Evolutionary conservation across 805 yeast genomes (phyloP), one percentile per base, ranked within the genome.

Genomic region (Cyberlindnera veronae): DNA sequence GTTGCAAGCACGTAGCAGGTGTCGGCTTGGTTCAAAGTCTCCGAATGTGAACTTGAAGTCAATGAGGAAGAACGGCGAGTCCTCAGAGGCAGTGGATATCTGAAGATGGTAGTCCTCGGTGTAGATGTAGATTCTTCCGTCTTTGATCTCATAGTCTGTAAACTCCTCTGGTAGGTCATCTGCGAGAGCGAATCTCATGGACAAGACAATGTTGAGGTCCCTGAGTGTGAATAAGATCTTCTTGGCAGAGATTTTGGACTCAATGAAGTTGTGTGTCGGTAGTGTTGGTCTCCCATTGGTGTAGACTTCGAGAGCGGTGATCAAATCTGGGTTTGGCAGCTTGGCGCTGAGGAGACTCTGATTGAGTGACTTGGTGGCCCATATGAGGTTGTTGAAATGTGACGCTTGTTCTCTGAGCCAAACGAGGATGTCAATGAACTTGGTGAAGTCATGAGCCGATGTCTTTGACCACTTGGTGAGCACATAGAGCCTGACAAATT

Each of bases 241-340:
- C 24, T 84, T 68, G 4, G 79, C 67, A 5, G 91, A 66, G 5
- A 68, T 68, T 11, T 66, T 45, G n/a, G 47, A 62, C 13, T 74
- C 69, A 5, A 81, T 62, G 46, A 78, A 76, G 48, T 73, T 74
- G 56, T 83, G 79, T 0, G 83, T 69, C 3, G 88, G 81, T 29
- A 85, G 68, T 28, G 76, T 79, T 1, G 97, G 96, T 46, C 83
- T 68, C 4, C 95, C 95, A 29, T 76, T 69, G 29, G 79, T 76
- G 39, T 90, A 68, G 0, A 93, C 96, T 57, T 91, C 95, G 50
- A 91, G 66, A 1, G 95, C 87, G 0, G 98, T 90, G 18, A 80
- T 73, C 16, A 93, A 61, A 62, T 93, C 99, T 0, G 96, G 93
- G 60, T 88, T 87, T 5, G 96, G 95, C 38, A 91, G 65, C 55